phyloP scores from a whole-genome alignment of 176 grass and related monocot genomes.

The Avena atlantica region DNA sequence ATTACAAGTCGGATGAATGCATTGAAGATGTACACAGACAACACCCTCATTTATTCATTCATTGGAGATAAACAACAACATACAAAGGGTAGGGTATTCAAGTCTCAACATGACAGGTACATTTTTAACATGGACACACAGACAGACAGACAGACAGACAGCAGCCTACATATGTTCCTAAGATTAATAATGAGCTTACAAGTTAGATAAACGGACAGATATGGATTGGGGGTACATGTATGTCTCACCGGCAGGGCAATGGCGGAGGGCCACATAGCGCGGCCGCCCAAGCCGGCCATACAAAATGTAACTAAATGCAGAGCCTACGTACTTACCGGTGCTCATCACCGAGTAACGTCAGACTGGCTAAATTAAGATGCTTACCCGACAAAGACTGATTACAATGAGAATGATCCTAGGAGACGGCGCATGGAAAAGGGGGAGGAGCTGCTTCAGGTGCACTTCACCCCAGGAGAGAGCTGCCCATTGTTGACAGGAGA shows the following conservation, averaged over 20 bases:
- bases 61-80: slow-evolving; percentile 18
- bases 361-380: slow-evolving; percentile 63
- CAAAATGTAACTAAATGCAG: slow-evolving; percentile 47
- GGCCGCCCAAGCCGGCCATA: slow-evolving; percentile 16
- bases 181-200: slow-evolving; percentile 51
- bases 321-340: slow-evolving; percentile 38
- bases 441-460: slow-evolving; percentile 41
- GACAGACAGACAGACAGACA: background rate
- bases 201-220: slow-evolving; percentile 34
- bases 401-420: slow-evolving; percentile 43
- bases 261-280: background rate
- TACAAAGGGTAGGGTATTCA: slow-evolving; percentile 24
- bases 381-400: slow-evolving; percentile 30
- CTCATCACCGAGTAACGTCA: slow-evolving; percentile 56
- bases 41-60: slow-evolving; percentile 36
- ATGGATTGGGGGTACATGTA: slow-evolving; percentile 47
- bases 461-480: slow-evolving; percentile 55
- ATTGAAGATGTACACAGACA: background rate
- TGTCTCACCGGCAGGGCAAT: slow-evolving; percentile 26
- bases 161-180: slow-evolving; percentile 48
- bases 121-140: no score
- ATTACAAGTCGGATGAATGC: background rate
- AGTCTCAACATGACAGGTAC: slow-evolving; percentile 9
- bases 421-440: background rate
- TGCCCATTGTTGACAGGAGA: slow-evolving; percentile 52